phyloP scores from a whole-genome alignment of 1,284 basidiomycete genomes.

The Cryptococcus deneoformans region DNA sequence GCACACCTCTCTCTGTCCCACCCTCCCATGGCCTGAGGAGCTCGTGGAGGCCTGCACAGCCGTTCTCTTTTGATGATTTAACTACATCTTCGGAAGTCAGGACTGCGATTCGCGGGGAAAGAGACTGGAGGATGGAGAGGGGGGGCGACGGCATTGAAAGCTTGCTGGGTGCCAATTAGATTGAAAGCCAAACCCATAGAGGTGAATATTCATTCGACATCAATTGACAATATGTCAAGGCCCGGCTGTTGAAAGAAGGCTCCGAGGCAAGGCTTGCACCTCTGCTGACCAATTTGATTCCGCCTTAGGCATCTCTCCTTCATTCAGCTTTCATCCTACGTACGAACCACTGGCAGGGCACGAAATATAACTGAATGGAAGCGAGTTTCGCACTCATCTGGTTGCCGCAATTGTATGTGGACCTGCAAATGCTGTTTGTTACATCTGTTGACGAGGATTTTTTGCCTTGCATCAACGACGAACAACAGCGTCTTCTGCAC shows the following conservation, averaged over 20 bases:
- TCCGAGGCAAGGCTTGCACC: not conserved
- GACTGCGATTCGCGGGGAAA: slow-evolving; percentile 49
- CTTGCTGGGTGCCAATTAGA: too few species aligned
- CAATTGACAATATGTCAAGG: not conserved
- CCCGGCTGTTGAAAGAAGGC: not conserved
- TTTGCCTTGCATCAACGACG: too few species aligned
- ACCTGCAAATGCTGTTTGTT: too few species aligned
- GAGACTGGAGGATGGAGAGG: slow-evolving; percentile 43
- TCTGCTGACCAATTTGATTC: too few species aligned
- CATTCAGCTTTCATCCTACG: too few species aligned
- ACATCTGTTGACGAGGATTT: too few species aligned
- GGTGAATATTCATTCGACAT: not conserved
- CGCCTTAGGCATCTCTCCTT: too few species aligned
- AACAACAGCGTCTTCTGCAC: too few species aligned
- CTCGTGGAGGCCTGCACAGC: slow-evolving; percentile 47
- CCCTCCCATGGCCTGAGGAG: slow-evolving; percentile 49
- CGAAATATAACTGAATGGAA: too few species aligned
- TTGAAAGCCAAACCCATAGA: not conserved
- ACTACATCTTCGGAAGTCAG: slow-evolving; percentile 46
- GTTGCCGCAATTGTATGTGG: too few species aligned
- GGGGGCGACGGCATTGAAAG: slow-evolving; percentile 44
- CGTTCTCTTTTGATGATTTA: slow-evolving; percentile 44
- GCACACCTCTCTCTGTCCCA: slow-evolving; percentile 44
- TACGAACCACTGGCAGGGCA: too few species aligned
- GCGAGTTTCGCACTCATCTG: too few species aligned